These are phyloP conservation scores for Trichocladium antarcticum DNA, from an alignment of 495 filamentous ascomycete species.

Conservation along the genomic window DNA sequence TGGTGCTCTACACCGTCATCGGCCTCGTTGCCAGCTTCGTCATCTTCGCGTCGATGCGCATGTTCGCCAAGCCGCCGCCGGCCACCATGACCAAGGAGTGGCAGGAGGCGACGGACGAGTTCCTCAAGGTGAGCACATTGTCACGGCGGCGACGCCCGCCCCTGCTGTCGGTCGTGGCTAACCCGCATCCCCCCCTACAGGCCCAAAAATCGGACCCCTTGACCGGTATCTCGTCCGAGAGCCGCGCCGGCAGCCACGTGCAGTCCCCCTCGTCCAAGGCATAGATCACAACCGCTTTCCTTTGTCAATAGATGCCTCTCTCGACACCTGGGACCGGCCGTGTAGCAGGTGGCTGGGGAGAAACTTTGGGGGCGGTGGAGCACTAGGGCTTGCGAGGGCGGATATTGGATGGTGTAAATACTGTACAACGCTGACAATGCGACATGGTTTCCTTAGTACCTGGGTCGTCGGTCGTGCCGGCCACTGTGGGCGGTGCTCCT, in stretches of 20 bases:
- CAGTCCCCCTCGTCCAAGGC: slow-evolving; percentile 49
- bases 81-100: slow-evolving; percentile 90
- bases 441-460: slow-evolving; percentile 18
- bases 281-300: slow-evolving; percentile 24
- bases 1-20: slow-evolving; percentile 57
- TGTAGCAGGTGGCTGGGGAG: slow-evolving; percentile 14
- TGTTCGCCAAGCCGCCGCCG: slow-evolving; percentile 56
- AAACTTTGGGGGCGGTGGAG: slow-evolving; percentile 6
- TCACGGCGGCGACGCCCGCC: not conserved
- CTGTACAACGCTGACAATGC: slow-evolving; percentile 32
- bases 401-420: slow-evolving; percentile 28
- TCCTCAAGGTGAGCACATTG: slow-evolving; percentile 54
- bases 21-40: slow-evolving; percentile 49
- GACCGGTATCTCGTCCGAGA: slow-evolving; percentile 70
- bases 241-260: slow-evolving; percentile 70
- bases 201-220: slow-evolving; percentile 79
- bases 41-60: slow-evolving; percentile 54
- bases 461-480: too few relatives aligned
- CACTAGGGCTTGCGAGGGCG: slow-evolving; percentile 8
- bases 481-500: too few relatives aligned
- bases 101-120: slow-evolving; percentile 87
- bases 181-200: slow-evolving; percentile 32
- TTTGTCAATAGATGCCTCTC: slow-evolving; percentile 31
- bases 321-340: slow-evolving; percentile 5
- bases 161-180: slow-evolving; percentile 6